Conservation (phyloP, 495 filamentous ascomycete genomes). For the Arthonia radiata region DNA sequence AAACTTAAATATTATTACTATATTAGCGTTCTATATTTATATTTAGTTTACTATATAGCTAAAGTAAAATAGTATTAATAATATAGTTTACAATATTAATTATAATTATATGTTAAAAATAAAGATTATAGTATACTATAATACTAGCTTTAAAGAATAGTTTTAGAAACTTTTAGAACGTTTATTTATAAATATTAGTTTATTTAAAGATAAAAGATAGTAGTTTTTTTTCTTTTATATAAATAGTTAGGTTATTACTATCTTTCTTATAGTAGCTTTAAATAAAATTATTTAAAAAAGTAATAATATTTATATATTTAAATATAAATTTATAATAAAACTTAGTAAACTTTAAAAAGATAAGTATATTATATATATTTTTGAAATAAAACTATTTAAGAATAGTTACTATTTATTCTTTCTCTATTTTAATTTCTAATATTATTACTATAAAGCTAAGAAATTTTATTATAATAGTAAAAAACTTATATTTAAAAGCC, state of each 20-base stretch:
- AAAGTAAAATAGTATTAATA: neutral
- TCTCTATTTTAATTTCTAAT: too few species aligned
- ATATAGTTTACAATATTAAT: neutral
- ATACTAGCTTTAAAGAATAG: neutral
- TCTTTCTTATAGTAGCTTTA: neutral
- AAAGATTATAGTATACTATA: neutral
- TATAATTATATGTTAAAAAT: neutral
- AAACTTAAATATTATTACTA: neutral
- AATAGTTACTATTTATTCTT: neutral
- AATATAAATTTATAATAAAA: too few species aligned
- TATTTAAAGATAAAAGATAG: neutral
- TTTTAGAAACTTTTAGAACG: neutral
- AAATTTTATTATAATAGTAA: neutral
- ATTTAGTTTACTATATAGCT: too few species aligned
- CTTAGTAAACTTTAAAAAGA: too few species aligned
- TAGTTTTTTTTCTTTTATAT: neutral
- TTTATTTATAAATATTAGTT: neutral
- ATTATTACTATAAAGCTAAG: neutral
- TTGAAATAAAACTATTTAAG: neutral
- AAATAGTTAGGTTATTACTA: neutral
- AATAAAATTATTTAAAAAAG: neutral
- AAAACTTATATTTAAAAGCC: neutral
- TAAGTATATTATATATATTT: neutral
- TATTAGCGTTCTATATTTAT: too few species aligned
- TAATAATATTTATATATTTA: neutral